Conservation (phyloP, 192 early-diverging fungal species). For the Podila clonocystis region DNA sequence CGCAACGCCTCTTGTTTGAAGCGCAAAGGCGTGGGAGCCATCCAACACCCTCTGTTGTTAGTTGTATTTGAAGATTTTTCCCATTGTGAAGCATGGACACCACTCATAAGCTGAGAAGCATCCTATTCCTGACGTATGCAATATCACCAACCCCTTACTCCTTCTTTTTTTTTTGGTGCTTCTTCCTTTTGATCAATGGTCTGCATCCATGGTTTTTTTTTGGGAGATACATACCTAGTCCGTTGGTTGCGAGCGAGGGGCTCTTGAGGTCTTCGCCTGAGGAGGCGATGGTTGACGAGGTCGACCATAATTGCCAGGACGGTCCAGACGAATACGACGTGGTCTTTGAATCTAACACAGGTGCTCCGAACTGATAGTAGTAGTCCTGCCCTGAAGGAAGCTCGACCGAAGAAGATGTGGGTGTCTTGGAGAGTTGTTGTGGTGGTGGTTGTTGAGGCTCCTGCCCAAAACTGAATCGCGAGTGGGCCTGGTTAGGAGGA, state of each 20-base stretch:
- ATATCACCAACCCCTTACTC: neutral
- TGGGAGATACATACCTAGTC: neutral
- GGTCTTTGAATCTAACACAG: neutral
- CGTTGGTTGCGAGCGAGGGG: neutral
- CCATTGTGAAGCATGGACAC: neutral
- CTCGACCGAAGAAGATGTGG: neutral
- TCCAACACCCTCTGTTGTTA: too few relatives aligned
- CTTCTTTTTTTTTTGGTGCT: neutral
- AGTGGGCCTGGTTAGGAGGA: conserved; percentile 73
- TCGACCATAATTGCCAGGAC: conserved; percentile 29
- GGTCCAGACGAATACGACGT: conserved; percentile 14
- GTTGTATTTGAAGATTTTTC: too few relatives aligned
- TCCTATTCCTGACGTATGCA: neutral
- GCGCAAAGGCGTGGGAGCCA: too few relatives aligned
- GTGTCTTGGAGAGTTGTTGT: neutral
- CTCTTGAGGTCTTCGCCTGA: conserved; percentile 7
- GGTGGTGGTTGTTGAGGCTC: conserved; percentile 24
- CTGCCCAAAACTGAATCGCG: conserved; percentile 51
- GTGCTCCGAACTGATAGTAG: neutral
- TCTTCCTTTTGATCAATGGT: neutral
- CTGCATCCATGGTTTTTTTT: neutral
- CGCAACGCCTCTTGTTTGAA: too few relatives aligned
- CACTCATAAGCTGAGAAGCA: neutral
- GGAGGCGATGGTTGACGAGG: neutral
- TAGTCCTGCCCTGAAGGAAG: conserved; percentile 1